Evolutionary conservation across 768 basidiomycete genomes (phyloP).

Genomic region (Tephrocybe sp.): DNA sequence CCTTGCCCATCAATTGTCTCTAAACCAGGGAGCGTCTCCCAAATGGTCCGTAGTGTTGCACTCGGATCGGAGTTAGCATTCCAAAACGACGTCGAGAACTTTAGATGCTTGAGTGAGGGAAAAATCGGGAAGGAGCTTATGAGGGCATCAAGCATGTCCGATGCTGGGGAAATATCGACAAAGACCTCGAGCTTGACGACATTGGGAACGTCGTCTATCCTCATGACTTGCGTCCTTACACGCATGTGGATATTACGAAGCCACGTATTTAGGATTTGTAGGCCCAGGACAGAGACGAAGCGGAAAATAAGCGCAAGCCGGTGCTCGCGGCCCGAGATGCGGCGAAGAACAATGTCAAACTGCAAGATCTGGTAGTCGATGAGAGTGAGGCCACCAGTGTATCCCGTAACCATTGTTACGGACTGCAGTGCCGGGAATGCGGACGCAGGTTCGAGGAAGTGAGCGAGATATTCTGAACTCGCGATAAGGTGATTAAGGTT

Average conservation of each 20-base stretch:
- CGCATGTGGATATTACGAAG: background rate
- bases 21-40: slow-evolving; percentile 1
- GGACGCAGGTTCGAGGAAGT: slow-evolving; percentile 10
- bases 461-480: slow-evolving; percentile 10
- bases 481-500: slow-evolving; percentile 9
- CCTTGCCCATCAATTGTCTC: slow-evolving; percentile 2
- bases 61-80: background rate
- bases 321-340: slow-evolving; percentile 3
- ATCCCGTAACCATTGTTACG: slow-evolving; percentile 4
- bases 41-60: background rate
- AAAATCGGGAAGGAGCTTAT: slow-evolving; percentile 6
- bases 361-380: background rate
- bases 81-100: slow-evolving; percentile 3
- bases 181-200: slow-evolving; percentile 4
- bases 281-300: slow-evolving; percentile 5
- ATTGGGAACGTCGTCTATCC: background rate
- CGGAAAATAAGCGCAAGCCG: slow-evolving; percentile 4
- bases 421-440: slow-evolving; percentile 7
- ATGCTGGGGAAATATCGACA: slow-evolving; percentile 1
- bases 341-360: slow-evolving; percentile 2
- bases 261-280: slow-evolving; percentile 5
- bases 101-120: background rate
- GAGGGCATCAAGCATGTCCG: background rate
- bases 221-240: background rate
- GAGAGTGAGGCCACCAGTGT: background rate